Conservation (phyloP, 2,329 filamentous ascomycete genomes). For the Plenodomus tracheiphilus region DNA sequence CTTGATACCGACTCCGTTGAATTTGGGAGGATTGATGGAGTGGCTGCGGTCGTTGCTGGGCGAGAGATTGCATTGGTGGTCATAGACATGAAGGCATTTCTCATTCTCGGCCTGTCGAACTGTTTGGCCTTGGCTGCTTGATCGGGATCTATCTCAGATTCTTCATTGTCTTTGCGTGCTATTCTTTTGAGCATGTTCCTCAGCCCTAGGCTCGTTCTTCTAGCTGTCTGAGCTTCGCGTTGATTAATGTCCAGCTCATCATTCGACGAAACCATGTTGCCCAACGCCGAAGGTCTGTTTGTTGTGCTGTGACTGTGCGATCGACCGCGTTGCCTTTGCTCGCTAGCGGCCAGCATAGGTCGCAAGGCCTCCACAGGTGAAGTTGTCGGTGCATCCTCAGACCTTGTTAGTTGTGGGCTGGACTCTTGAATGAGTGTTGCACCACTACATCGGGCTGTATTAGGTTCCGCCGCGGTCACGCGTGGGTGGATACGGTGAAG, state of each 20-base stretch:
- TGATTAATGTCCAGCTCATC: constrained; percentile 12
- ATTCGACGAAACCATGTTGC: constrained; percentile 22
- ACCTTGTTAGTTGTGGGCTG: constrained; percentile 17
- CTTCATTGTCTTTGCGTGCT: constrained; percentile 19
- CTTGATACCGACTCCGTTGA: background rate
- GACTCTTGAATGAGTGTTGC: constrained; percentile 36
- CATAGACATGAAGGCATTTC: background rate
- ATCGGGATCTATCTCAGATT: constrained; percentile 6
- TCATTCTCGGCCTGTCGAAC: background rate
- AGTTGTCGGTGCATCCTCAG: constrained; percentile 15
- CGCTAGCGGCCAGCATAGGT: constrained; percentile 5
- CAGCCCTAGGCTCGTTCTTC: constrained; percentile 26
- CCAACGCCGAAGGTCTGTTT: constrained; percentile 22
- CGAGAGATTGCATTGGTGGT: background rate
- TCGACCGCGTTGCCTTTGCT: constrained; percentile 12
- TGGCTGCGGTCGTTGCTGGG: background rate
- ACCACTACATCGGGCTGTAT: constrained; percentile 35
- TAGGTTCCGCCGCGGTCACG: constrained; percentile 24
- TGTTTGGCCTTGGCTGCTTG: background rate
- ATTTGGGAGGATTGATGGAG: background rate
- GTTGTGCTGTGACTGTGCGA: constrained; percentile 5
- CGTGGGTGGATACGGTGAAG: constrained; percentile 26
- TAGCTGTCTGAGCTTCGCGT: constrained; percentile 11
- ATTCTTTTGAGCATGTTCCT: constrained; percentile 36
- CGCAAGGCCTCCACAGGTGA: constrained; percentile 5